Conservation (phyloP, 2,329 filamentous ascomycete genomes). For the Mycosphaerella sp. region DNA sequence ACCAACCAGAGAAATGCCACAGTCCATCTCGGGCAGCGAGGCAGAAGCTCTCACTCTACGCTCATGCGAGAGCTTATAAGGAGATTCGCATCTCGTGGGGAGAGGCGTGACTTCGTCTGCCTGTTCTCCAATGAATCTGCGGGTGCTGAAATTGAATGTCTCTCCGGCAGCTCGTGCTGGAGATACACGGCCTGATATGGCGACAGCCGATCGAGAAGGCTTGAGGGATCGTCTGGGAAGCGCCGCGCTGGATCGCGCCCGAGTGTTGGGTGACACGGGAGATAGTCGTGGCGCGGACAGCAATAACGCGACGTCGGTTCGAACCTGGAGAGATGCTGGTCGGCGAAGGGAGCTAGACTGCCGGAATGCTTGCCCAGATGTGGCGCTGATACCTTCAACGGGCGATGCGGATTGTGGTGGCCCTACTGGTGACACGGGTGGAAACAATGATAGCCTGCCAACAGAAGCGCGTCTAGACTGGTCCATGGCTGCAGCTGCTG, state of each 20-base stretch:
- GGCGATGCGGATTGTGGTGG: not conserved
- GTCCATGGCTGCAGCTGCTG: not conserved
- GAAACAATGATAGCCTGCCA: conserved; percentile 23
- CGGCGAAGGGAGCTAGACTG: conserved; percentile 32
- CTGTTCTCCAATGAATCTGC: conserved; percentile 12
- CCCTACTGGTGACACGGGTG: conserved; percentile 6
- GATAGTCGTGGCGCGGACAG: conserved; percentile 29
- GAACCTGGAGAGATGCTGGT: conserved; percentile 41
- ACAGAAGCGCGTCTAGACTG: not conserved
- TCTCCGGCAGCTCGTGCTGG: not conserved
- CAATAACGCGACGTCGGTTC: conserved; percentile 40
- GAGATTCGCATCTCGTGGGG: conserved; percentile 7
- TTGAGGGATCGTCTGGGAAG: conserved; percentile 29
- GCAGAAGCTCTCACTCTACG: conserved; percentile 17
- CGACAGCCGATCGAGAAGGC: conserved; percentile 24
- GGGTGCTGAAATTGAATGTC: conserved; percentile 9
- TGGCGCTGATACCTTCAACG: not conserved
- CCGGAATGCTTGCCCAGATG: not conserved
- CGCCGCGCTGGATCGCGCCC: conserved; percentile 14
- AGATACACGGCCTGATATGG: conserved; percentile 8
- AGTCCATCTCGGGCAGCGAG: conserved; percentile 29
- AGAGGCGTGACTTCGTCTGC: conserved; percentile 17
- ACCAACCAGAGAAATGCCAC: conserved; percentile 35
- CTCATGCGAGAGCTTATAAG: conserved; percentile 24
- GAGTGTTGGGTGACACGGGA: conserved; percentile 29